Base-by-base conservation (phyloP, 192 early-diverging fungal species). In the Linderina pennispora region DNA sequence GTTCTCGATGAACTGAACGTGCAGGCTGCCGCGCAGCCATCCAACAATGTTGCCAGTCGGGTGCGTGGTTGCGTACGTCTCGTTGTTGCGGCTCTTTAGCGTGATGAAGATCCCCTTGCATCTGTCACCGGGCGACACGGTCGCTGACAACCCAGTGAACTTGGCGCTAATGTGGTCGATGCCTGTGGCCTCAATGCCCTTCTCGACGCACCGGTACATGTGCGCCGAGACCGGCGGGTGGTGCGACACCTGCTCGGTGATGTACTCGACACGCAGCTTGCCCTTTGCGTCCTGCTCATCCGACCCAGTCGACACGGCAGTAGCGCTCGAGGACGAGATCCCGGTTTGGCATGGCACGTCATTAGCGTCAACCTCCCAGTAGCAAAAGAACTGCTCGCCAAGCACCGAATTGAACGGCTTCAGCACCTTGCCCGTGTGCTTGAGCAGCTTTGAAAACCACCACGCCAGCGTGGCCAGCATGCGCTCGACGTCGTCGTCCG, bases 111-210 rank as follows among this genome's bases (percentile, higher is more conserved):
- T 74, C 14, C 86, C 83, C 21, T 75, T 67, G 69, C 78, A 77
- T 36, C 77, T 69, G 15, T 75, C 70, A 11, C 86, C 86, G 2
- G 86, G 63, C 7, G 77, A 73, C 40, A 88, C 70, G 37, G 83
- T 84, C 40, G 84, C 62, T n/a, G 78, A 78, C 6, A 83, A 80
- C 28, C 87, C 84, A 5, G 87, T 84, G 50, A 89, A 89, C 53
- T 76, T 74, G 33, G 81, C 87, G 15, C 62, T 46, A 20, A 89
- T 80, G 46, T 89, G 87, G 66, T 85, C 84, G 28, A 86, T 62
- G 7, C 87, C 87, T 0, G 60, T 58, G 1, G 77, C 81, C 21
- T 76, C 63, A 22, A 84, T 77, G 10, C 79, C 80, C n/a, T 69
- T 74, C 44, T 80, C 77, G 26, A 53, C 52, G 64, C 80, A 84